phyloP scores from a whole-genome alignment of 768 basidiomycete genomes.

The Lentinula detonsa region DNA sequence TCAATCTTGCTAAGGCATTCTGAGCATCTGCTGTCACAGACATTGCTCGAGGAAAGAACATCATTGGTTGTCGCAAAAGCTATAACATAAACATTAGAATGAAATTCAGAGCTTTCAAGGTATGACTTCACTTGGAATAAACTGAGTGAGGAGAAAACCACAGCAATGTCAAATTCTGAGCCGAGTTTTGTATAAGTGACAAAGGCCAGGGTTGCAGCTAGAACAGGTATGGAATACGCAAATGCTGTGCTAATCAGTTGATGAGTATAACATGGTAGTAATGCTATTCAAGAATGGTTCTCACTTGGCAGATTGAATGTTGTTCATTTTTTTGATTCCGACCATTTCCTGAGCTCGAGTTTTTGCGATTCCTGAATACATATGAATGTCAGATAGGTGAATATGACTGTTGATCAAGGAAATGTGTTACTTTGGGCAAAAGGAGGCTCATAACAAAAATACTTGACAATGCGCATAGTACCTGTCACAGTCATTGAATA shows the following conservation, averaged over 20 bases:
- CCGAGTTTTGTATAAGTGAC: constrained; percentile 56
- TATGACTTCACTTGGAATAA: constrained; percentile 40
- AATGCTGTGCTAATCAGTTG: constrained; percentile 35
- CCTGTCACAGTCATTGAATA: constrained; percentile 8
- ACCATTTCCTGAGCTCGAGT: constrained; percentile 51
- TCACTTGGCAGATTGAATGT: constrained; percentile 59
- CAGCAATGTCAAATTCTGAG: constrained; percentile 52
- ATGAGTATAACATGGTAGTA: no score
- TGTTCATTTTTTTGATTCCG: constrained; percentile 50
- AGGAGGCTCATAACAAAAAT: constrained; percentile 67
- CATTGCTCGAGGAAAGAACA: constrained; percentile 60
- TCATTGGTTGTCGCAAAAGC: constrained; percentile 65
- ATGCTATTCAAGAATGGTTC: background rate
- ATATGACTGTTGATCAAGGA: background rate
- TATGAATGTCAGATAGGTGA: background rate
- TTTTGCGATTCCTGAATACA: constrained; percentile 41
- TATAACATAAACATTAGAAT: constrained; percentile 14
- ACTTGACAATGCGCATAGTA: constrained; percentile 68
- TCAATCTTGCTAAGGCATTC: constrained; percentile 51
- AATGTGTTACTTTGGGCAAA: constrained; percentile 51
- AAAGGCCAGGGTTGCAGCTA: constrained; percentile 64
- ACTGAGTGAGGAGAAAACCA: constrained; percentile 65
- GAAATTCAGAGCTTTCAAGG: background rate
- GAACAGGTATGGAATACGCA: constrained; percentile 53
- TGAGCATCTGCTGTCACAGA: constrained; percentile 60